Evolutionary conservation across 2,329 filamentous ascomycete genomes (phyloP).

Genomic region (Microdochium bolleyi): DNA sequence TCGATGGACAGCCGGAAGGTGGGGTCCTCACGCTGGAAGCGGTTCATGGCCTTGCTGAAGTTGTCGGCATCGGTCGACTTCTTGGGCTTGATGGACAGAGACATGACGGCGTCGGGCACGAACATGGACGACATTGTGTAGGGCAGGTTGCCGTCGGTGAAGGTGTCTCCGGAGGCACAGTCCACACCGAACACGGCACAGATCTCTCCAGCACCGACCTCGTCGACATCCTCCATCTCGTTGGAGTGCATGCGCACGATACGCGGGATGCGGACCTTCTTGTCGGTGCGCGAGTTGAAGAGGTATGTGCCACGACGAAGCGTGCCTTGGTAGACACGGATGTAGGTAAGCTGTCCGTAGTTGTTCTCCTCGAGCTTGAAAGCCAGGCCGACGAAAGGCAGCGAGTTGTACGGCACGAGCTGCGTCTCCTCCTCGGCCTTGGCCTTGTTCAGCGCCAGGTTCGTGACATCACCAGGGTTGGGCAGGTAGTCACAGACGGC

Average conservation of each 20-base stretch:
- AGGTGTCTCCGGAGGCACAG: slow-evolving; percentile 95
- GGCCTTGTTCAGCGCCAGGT: slow-evolving; percentile 78
- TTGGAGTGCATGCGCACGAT: slow-evolving; percentile 99
- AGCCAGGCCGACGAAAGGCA: slow-evolving; percentile 90
- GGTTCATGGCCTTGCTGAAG: slow-evolving; percentile 98
- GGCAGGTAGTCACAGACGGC: slow-evolving; percentile 94
- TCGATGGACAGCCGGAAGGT: slow-evolving; percentile 96
- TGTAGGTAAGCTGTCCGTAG: slow-evolving; percentile 96
- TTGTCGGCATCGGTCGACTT: slow-evolving; percentile 83
- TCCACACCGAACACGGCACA: slow-evolving; percentile 98
- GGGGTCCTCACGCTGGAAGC: slow-evolving; percentile 96
- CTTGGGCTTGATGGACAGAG: slow-evolving; percentile 94
- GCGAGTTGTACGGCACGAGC: slow-evolving; percentile 84
- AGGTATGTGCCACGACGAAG: slow-evolving; percentile 83
- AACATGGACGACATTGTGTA: slow-evolving; percentile 99
- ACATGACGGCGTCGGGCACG: slow-evolving; percentile 96
- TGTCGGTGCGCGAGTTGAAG: slow-evolving; percentile 88
- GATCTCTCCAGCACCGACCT: slow-evolving; percentile 94
- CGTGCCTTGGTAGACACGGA: slow-evolving; percentile 93
- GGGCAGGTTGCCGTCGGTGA: slow-evolving; percentile 85
- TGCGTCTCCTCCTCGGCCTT: slow-evolving; percentile 73
- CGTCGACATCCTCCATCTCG: slow-evolving; percentile 93
- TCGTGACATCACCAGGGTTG: slow-evolving; percentile 82
- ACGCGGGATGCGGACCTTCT: slow-evolving; percentile 92
- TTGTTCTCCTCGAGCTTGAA: slow-evolving; percentile 99